phyloP scores from a whole-genome alignment of 106 monocot genomes.

The Dendrobium officinale region DNA sequence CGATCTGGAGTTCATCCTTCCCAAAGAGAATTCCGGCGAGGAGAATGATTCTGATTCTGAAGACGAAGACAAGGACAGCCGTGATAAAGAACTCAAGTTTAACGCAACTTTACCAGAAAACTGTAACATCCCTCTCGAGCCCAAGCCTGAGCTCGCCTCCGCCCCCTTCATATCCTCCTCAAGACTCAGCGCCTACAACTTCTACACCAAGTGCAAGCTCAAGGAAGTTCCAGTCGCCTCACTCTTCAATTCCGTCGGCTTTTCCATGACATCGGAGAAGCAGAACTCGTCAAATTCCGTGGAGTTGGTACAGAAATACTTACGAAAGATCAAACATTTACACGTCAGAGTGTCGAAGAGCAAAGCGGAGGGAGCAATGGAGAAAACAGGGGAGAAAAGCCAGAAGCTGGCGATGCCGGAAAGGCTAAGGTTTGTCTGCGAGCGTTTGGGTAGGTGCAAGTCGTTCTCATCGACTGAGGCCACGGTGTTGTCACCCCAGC shows the following conservation, averaged over 20 bases:
- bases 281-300: constrained; percentile 28
- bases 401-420: constrained; percentile 8
- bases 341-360: constrained; percentile 43
- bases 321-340: constrained; percentile 68
- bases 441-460: constrained; percentile 38
- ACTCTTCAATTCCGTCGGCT: constrained; percentile 29
- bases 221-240: constrained; percentile 50
- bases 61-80: background rate
- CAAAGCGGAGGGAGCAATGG: background rate
- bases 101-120: background rate
- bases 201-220: constrained; percentile 35
- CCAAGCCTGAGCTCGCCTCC: constrained; percentile 3
- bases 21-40: constrained; percentile 13
- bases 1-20: constrained; percentile 44
- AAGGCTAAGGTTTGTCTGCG: constrained; percentile 19
- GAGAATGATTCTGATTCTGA: background rate
- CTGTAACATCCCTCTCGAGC: background rate
- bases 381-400: background rate
- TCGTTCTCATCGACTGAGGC: constrained; percentile 32
- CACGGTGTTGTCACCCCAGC: constrained; percentile 13
- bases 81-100: background rate
- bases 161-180: constrained; percentile 24
- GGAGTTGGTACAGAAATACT: constrained; percentile 49
- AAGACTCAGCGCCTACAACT: constrained; percentile 34
- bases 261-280: constrained; percentile 6